A percentile compares a stretch with the other conserved stretches of the same genome.
Evolutionary conservation across 2,329 filamentous ascomycete species (phyloP).

Genomic region (Exophiala sp.): DNA sequence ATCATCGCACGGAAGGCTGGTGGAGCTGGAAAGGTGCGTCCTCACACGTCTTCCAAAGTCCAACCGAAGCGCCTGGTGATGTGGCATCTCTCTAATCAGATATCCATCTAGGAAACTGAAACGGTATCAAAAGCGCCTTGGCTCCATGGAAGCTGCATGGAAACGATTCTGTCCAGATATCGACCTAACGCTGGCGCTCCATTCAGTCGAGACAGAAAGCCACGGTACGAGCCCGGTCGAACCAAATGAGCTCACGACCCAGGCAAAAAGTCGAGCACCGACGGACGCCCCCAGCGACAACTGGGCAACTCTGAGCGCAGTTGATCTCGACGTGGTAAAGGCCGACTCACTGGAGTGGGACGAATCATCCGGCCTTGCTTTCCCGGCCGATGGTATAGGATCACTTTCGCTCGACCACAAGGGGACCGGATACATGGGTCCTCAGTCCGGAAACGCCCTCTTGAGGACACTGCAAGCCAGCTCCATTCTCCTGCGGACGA

Average conservation of each 20-base stretch:
- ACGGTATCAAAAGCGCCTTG: slow-evolving; percentile 1
- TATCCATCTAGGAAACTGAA: not conserved
- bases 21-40: not conserved
- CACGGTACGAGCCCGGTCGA: not conserved
- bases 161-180: slow-evolving; percentile 3
- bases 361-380: slow-evolving; percentile 1
- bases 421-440: slow-evolving; percentile 9
- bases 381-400: slow-evolving; percentile 5
- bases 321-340: not conserved
- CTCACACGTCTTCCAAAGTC: not conserved
- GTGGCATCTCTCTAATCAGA: not conserved
- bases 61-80: not conserved
- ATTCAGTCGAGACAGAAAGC: not conserved
- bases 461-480: slow-evolving; percentile 1
- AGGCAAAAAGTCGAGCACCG: not conserved
- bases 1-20: not conserved
- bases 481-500: not conserved
- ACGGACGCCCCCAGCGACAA: not conserved
- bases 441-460: slow-evolving; percentile 5
- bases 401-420: slow-evolving; percentile 3
- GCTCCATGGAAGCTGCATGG: slow-evolving; percentile 4
- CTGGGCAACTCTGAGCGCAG: not conserved
- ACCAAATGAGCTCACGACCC: not conserved
- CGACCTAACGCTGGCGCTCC: not conserved
- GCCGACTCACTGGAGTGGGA: slow-evolving; percentile 8